Conservation (phyloP, 176 grass and related monocot genomes). For the Canna indica region DNA sequence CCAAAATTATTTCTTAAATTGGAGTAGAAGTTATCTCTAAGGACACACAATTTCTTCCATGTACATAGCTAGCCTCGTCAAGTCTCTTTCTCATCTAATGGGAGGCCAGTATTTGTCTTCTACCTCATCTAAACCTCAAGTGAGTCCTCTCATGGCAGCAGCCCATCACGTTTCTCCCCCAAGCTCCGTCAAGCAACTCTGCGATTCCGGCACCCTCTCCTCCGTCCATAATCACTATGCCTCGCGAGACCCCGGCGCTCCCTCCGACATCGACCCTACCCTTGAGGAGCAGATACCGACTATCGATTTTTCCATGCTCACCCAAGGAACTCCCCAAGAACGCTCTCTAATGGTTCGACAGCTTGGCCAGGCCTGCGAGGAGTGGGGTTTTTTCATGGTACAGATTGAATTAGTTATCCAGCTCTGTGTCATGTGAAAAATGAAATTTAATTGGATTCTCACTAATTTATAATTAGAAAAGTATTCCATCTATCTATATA, state of each 20-base stretch:
- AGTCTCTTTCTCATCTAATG: too few relatives aligned
- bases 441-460: too few relatives aligned
- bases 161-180: background rate
- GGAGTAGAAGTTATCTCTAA: too few relatives aligned
- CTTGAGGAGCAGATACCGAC: slow-evolving; percentile 29
- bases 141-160: background rate
- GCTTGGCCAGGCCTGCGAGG: slow-evolving; percentile 45
- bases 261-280: background rate
- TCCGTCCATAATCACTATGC: background rate
- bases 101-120: too few relatives aligned
- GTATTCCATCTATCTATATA: background rate
- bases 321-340: slow-evolving; percentile 24
- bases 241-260: background rate
- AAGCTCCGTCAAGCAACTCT: slow-evolving; percentile 8
- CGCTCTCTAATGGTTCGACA: slow-evolving; percentile 25
- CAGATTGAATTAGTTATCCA: background rate
- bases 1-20: too few relatives aligned
- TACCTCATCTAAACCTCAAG: too few relatives aligned
- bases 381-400: slow-evolving; percentile 88
- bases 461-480: too few relatives aligned
- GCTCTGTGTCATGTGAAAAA: too few relatives aligned
- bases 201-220: background rate
- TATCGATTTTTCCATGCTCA: slow-evolving; percentile 42
- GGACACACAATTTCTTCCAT: too few relatives aligned
- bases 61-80: too few relatives aligned